Evolutionary conservation across 306 rosid genomes (phyloP).

Genomic region (Pueraria montana): DNA sequence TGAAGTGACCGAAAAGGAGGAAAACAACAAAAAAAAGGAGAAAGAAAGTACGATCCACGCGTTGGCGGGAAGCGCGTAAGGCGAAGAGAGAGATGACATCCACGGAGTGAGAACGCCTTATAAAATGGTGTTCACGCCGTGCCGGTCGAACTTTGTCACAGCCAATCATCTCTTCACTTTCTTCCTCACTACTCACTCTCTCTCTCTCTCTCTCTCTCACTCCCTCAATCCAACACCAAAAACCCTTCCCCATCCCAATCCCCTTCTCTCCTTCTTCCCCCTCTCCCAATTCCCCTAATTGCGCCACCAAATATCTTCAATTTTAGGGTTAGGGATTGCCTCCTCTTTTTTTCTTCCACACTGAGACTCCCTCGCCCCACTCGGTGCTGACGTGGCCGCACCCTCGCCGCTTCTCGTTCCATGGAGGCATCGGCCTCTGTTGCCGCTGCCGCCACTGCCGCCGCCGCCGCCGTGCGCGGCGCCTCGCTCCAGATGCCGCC

Average conservation of each 20-base stretch:
- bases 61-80: conserved; percentile 44
- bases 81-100: conserved; percentile 15
- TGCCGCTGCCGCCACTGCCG: conserved; percentile 68
- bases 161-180: conserved; percentile 48
- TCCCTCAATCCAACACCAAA: conserved; percentile 42
- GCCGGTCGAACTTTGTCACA: conserved; percentile 41
- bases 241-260: conserved; percentile 39
- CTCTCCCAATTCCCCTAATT: conserved; percentile 7
- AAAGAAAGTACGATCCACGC: conserved; percentile 54
- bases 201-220: too few species aligned
- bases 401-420: conserved; percentile 48
- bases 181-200: not conserved
- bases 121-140: conserved; percentile 69
- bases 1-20: not conserved
- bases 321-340: conserved; percentile 78
- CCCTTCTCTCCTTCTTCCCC: not conserved
- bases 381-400: conserved; percentile 50
- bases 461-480: conserved; percentile 64
- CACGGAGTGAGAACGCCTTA: conserved; percentile 50
- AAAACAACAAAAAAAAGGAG: not conserved
- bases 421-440: too few species aligned
- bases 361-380: conserved; percentile 4
- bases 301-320: not conserved
- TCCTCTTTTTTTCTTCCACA: not conserved
- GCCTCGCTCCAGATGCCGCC: conserved; percentile 69